phyloP scores from a whole-genome alignment of 2,329 filamentous ascomycete species.

The Thielaviopsis ethacetica region DNA sequence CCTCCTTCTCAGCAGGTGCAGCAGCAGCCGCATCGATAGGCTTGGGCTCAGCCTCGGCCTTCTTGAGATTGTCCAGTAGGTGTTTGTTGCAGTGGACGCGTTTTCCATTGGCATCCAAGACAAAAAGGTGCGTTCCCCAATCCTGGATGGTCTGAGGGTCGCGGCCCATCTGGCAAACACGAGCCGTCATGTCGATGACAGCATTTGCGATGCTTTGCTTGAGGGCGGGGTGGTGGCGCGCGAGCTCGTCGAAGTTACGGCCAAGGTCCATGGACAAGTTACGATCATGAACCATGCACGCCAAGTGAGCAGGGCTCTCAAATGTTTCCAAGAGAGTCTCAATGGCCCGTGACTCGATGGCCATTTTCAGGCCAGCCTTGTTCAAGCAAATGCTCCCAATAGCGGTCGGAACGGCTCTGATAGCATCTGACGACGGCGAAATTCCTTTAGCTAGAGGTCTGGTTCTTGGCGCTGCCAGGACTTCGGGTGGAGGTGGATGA shows the following conservation, averaged over 20 bases:
- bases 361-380: slow-evolving; percentile 69
- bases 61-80: slow-evolving; percentile 17
- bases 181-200: slow-evolving; percentile 76
- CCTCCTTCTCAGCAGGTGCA: neutral
- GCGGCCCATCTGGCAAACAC: slow-evolving; percentile 59
- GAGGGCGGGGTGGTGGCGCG: slow-evolving; percentile 77
- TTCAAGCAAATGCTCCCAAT: slow-evolving; percentile 92
- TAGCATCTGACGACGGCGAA: slow-evolving; percentile 74
- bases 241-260: slow-evolving; percentile 79
- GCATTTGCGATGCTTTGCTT: slow-evolving; percentile 67
- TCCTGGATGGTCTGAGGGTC: slow-evolving; percentile 51
- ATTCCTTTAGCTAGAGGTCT: slow-evolving; percentile 50
- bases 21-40: neutral
- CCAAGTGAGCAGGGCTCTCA: slow-evolving; percentile 77
- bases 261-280: slow-evolving; percentile 59
- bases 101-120: slow-evolving; percentile 40
- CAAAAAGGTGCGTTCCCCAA: slow-evolving; percentile 66
- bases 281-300: slow-evolving; percentile 60
- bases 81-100: slow-evolving; percentile 31
- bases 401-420: slow-evolving; percentile 69
- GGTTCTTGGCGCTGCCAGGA: slow-evolving; percentile 28
- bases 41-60: slow-evolving; percentile 13
- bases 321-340: slow-evolving; percentile 93
- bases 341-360: slow-evolving; percentile 66
- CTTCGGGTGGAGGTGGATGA: slow-evolving; percentile 36